Percentiles rank a stretch among this genome's conserved stretches.
Evolutionary conservation across 768 basidiomycete genomes (phyloP).

Genomic region (Suillus plorans): DNA sequence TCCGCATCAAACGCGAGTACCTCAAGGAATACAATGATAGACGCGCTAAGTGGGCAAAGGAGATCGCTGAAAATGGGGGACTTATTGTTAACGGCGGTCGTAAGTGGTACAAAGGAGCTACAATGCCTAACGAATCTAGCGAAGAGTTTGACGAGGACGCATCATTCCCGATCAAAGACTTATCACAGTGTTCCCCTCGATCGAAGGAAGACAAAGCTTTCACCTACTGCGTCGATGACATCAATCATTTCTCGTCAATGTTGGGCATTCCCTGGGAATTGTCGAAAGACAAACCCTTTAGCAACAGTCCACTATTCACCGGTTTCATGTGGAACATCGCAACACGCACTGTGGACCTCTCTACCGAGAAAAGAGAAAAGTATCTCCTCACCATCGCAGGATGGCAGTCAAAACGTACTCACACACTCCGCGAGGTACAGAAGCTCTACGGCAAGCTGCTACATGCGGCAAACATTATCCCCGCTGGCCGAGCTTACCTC

Average conservation of each 20-base stretch:
- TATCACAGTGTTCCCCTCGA: too few relatives aligned
- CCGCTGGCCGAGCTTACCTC: constrained; percentile 39
- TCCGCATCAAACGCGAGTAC: too few relatives aligned
- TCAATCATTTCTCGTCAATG: constrained; percentile 30
- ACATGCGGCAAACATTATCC: constrained; percentile 33
- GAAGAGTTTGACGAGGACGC: constrained; percentile 38
- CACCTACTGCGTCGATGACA: constrained; percentile 30
- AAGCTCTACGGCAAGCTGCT: constrained; percentile 42
- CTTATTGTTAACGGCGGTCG: too few relatives aligned
- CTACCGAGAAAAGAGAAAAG: constrained; percentile 11
- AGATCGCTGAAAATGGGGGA: too few relatives aligned
- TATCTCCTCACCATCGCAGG: constrained; percentile 22
- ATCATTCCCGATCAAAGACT: constrained; percentile 16
- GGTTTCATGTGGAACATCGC: constrained; percentile 34
- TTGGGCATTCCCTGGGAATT: constrained; percentile 34
- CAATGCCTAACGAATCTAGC: constrained; percentile 9
- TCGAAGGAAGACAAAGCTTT: constrained; percentile 15
- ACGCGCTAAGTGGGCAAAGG: too few relatives aligned
- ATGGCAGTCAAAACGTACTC: constrained; percentile 23
- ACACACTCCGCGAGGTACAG: constrained; percentile 33
- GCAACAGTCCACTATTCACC: constrained; percentile 18
- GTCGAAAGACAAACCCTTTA: constrained; percentile 30
- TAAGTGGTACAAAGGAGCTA: constrained; percentile 28
- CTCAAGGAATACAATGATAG: too few relatives aligned
- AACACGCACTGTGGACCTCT: constrained; percentile 21